phyloP scores from a whole-genome alignment of 148 eudicot genomes.

The Camellia lanceoleosa region DNA sequence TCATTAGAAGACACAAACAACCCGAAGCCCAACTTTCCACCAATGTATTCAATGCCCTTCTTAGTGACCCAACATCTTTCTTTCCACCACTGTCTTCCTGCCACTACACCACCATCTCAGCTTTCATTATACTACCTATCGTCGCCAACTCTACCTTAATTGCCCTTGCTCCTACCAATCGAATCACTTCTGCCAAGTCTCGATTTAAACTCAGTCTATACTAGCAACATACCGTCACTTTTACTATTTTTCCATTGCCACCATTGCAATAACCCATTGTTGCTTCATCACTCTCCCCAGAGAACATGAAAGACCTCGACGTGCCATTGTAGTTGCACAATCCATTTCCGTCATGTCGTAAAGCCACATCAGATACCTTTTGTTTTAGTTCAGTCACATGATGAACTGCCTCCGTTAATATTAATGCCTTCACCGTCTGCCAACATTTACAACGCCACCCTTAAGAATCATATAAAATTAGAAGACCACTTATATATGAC shows the following conservation, averaged over 20 bases:
- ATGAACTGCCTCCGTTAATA: slow-evolving; percentile 28
- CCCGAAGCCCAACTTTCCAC: slow-evolving; percentile 19
- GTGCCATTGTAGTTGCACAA: background rate
- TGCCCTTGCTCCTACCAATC: slow-evolving; percentile 7
- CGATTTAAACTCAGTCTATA: slow-evolving; percentile 24
- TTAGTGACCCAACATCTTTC: slow-evolving; percentile 16
- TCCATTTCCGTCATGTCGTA: background rate
- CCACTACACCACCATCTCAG: slow-evolving; percentile 23
- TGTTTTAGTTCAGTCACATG: slow-evolving; percentile 25
- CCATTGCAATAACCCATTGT: background rate
- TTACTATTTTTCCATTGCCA: background rate
- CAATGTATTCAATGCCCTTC: slow-evolving; percentile 27
- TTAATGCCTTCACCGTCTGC: slow-evolving; percentile 27
- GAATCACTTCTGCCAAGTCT: slow-evolving; percentile 21
- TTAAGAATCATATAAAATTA: background rate
- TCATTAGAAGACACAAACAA: background rate
- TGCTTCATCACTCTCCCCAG: slow-evolving; percentile 21
- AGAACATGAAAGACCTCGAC: slow-evolving; percentile 1
- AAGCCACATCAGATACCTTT: slow-evolving; percentile 11
- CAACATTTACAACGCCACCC: background rate
- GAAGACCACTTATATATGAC: too few relatives aligned
- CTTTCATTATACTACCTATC: slow-evolving; percentile 29
- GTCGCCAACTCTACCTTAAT: slow-evolving; percentile 29
- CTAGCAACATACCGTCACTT: slow-evolving; percentile 29
- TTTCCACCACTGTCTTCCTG: slow-evolving; percentile 13